A percentile compares a stretch with the other conserved stretches of the same genome.
These are phyloP conservation scores for Termitomyces bulborhizus DNA, from an alignment of 768 basidiomycete species.

Conservation along the genomic window DNA sequence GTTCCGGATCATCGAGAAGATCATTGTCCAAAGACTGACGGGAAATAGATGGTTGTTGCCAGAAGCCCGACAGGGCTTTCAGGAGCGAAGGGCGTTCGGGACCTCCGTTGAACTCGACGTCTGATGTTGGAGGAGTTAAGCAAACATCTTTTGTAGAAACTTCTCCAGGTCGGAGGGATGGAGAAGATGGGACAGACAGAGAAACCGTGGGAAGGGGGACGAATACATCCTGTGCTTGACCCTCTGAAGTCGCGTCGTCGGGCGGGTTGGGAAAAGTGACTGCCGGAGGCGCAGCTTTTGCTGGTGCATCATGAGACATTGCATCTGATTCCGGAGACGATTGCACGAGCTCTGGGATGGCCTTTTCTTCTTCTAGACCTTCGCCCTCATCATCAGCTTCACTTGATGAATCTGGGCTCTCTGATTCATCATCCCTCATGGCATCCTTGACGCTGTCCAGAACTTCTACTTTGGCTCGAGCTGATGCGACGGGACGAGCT, in stretches of 20 bases:
- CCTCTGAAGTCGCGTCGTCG: background rate
- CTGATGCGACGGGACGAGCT: constrained; percentile 85
- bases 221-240: constrained; percentile 5
- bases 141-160: constrained; percentile 26
- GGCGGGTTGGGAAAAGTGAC: constrained; percentile 11
- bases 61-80: constrained; percentile 79
- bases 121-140: constrained; percentile 42
- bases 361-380: constrained; percentile 37
- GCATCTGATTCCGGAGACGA: constrained; percentile 22
- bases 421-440: constrained; percentile 70
- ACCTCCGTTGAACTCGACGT: constrained; percentile 44
- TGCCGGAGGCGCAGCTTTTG: constrained; percentile 20
- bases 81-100: constrained; percentile 70
- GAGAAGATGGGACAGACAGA: constrained; percentile 51
- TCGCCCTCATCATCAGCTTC: constrained; percentile 54
- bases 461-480: constrained; percentile 83
- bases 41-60: constrained; percentile 53
- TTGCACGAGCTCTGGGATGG: constrained; percentile 20
- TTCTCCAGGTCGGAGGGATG: constrained; percentile 37
- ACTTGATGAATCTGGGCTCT: constrained; percentile 59
- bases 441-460: constrained; percentile 89
- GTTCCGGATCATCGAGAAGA: constrained; percentile 74
- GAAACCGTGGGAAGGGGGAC: constrained; percentile 21
- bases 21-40: constrained; percentile 65
- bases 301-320: constrained; percentile 16